phyloP scores from a whole-genome alignment of 75 land plant species.

The Larix kaempferi region DNA sequence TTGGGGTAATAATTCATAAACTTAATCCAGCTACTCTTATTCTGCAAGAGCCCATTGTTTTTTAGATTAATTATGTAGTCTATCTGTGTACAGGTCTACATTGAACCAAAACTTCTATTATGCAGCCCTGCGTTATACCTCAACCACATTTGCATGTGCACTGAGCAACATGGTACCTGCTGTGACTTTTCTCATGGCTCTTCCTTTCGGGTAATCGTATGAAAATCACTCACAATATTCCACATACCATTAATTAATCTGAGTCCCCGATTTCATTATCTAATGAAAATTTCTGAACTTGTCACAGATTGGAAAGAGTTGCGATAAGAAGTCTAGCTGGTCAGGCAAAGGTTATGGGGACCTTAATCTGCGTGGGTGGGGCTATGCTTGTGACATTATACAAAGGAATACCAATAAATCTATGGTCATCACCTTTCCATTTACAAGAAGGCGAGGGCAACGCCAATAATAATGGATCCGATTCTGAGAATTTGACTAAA shows the following conservation, averaged over 20 bases:
- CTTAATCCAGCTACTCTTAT: too few species aligned
- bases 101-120: slow-evolving; percentile 50
- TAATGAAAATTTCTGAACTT: slow-evolving; percentile 19
- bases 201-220: slow-evolving; percentile 48
- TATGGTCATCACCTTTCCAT: background rate
- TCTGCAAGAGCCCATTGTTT: too few species aligned
- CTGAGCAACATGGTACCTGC: slow-evolving; percentile 62
- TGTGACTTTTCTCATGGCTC: slow-evolving; percentile 67
- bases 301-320: background rate
- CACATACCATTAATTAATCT: background rate
- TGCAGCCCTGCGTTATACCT: slow-evolving; percentile 46
- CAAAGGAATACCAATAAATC: too few species aligned
- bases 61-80: too few species aligned
- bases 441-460: background rate
- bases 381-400: background rate
- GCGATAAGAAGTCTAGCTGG: background rate
- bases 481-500: slow-evolving; percentile 10
- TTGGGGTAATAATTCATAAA: slow-evolving; percentile 36
- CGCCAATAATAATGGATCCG: too few species aligned
- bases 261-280: slow-evolving; percentile 28
- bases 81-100: slow-evolving; percentile 35
- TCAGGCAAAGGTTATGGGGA: background rate
- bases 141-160: slow-evolving; percentile 70
- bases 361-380: background rate
- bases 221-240: background rate